Conservation (phyloP, 148 eudicot species). For the Vaccinium vitisidaea region DNA sequence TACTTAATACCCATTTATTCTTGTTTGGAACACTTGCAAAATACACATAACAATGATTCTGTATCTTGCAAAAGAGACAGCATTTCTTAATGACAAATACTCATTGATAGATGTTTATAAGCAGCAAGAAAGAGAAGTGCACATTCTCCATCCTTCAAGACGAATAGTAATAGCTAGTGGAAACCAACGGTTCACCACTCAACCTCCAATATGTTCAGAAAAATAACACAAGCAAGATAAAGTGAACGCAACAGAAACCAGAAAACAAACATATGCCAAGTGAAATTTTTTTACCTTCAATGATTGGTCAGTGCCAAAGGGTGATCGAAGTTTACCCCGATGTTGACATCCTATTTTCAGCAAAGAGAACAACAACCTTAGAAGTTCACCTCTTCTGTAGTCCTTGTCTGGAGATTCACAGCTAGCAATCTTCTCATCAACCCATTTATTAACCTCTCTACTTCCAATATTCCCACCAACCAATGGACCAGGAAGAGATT, state of each 20-base stretch:
- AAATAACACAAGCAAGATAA: neutral
- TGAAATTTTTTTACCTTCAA: slow-evolving; percentile 40
- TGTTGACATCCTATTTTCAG: slow-evolving; percentile 74
- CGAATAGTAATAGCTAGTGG: neutral
- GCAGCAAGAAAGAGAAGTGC: neutral
- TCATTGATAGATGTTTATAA: neutral
- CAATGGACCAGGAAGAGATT: slow-evolving; percentile 64
- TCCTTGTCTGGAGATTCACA: slow-evolving; percentile 31
- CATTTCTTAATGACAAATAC: neutral
- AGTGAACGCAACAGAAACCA: neutral
- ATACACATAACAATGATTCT: neutral
- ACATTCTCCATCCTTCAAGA: neutral
- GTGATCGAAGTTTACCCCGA: slow-evolving; percentile 83
- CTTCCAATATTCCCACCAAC: slow-evolving; percentile 57
- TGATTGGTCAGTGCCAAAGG: slow-evolving; percentile 57
- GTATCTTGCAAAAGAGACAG: neutral
- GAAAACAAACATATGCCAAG: neutral
- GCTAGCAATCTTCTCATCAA: slow-evolving; percentile 53
- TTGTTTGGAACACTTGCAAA: neutral
- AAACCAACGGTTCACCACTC: neutral
- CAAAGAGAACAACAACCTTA: slow-evolving; percentile 73
- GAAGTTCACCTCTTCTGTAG: slow-evolving; percentile 43
- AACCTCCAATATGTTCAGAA: slow-evolving; percentile 2
- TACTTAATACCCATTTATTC: neutral
- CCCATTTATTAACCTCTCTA: slow-evolving; percentile 30